phyloP scores from a whole-genome alignment of 345 rosid genomes.

The Populus pruinosa region DNA sequence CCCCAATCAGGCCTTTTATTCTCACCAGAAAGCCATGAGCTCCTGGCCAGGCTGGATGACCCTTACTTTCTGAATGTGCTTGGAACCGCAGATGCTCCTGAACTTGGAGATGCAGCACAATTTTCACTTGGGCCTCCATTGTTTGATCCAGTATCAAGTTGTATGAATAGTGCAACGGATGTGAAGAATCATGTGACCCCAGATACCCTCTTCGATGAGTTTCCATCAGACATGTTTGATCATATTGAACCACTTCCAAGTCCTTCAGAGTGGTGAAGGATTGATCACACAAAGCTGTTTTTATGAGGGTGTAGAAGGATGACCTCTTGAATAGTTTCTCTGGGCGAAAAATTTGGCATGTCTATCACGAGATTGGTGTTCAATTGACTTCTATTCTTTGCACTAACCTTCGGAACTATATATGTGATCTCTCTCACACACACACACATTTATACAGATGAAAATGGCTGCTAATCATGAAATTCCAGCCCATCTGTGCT shows the following conservation, averaged over 20 bases:
- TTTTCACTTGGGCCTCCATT: constrained; percentile 43
- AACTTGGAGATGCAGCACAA: constrained; percentile 29
- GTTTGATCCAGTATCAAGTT: constrained; percentile 38
- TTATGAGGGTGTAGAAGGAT: not conserved
- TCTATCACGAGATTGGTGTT: not conserved
- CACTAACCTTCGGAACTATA: not conserved
- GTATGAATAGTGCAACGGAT: constrained; percentile 22
- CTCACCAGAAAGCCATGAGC: constrained; percentile 52
- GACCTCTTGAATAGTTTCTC: not conserved
- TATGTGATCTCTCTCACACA: not conserved
- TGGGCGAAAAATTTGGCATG: not conserved
- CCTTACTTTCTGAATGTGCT: constrained; percentile 50
- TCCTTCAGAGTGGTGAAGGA: constrained; percentile 42
- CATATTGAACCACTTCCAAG: constrained; percentile 49
- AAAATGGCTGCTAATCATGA: not conserved
- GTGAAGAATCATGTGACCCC: constrained; percentile 21
- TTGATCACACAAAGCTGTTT: not conserved
- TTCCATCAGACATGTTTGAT: constrained; percentile 71
- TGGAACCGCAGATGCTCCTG: constrained; percentile 43
- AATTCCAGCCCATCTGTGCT: not conserved
- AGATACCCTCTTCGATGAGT: constrained; percentile 64
- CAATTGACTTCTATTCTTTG: not conserved
- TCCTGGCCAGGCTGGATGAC: constrained; percentile 54
- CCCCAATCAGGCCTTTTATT: constrained; percentile 39
- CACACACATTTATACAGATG: not conserved